Percentiles rank a stretch among this genome's conserved stretches.
These are phyloP conservation scores for Musa itinerans DNA, from an alignment of 176 grass and related monocot genomes.

Conservation along the genomic window DNA sequence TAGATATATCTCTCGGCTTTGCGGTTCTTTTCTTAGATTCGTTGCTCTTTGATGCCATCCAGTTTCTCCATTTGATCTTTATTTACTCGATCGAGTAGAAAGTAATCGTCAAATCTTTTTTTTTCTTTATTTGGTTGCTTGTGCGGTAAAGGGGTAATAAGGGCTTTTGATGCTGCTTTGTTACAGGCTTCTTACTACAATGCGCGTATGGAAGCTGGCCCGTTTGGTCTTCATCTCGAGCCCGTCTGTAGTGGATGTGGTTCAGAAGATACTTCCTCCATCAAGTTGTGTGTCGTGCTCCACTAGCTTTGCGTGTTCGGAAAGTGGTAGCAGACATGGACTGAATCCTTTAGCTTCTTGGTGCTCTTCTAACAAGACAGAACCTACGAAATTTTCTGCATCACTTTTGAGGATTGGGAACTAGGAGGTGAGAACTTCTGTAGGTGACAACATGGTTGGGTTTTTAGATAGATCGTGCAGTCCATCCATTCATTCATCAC, in stretches of 20 bases:
- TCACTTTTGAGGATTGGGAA: constrained; percentile 61
- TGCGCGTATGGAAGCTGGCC: constrained; percentile 42
- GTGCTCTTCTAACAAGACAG: constrained; percentile 30
- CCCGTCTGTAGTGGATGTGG: constrained; percentile 47
- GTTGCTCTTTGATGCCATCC: background rate
- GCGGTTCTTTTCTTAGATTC: background rate
- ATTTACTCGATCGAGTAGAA: background rate
- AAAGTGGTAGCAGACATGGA: constrained; percentile 30
- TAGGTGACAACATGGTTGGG: background rate
- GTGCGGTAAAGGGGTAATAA: background rate
- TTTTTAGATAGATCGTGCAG: no score
- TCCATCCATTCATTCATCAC: no score
- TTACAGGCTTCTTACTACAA: constrained; percentile 43
- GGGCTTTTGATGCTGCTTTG: constrained; percentile 5
- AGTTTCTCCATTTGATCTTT: no score
- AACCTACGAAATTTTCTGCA: constrained; percentile 76
- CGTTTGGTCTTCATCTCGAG: constrained; percentile 58
- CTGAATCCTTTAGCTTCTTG: constrained; percentile 7
- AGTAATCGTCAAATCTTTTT: background rate
- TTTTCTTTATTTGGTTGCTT: no score
- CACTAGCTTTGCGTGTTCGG: constrained; percentile 8
- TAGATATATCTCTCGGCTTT: background rate
- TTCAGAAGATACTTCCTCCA: constrained; percentile 42
- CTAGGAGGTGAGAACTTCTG: constrained; percentile 53
- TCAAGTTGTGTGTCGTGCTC: constrained; percentile 14